Evolutionary conservation across 2,329 filamentous ascomycete species (phyloP).

Genomic region (Fusarium torulosum): DNA sequence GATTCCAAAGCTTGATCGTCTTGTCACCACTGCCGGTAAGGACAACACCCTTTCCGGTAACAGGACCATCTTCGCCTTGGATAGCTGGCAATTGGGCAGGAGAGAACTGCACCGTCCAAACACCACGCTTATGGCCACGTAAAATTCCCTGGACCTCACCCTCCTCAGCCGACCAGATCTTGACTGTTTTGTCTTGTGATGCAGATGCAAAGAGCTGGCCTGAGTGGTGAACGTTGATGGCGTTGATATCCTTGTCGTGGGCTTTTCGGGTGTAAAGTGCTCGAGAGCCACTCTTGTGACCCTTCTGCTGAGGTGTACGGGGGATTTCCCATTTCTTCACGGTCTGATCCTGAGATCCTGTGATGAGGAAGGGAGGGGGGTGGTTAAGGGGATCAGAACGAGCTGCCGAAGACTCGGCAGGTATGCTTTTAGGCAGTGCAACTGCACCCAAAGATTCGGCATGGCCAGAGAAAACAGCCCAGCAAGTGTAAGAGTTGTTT

Average conservation of each 20-base stretch:
- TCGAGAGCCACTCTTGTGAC: conserved; percentile 67
- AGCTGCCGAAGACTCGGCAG: conserved; percentile 76
- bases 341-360: conserved; percentile 94
- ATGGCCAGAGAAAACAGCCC: conserved; percentile 87
- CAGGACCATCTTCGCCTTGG: conserved; percentile 76
- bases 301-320: conserved; percentile 60
- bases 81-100: conserved; percentile 81
- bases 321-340: conserved; percentile 93
- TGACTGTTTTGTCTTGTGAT: conserved; percentile 95
- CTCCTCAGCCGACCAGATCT: conserved; percentile 93
- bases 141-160: conserved; percentile 93
- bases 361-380: conserved; percentile 86
- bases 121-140: conserved; percentile 91
- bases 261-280: conserved; percentile 92
- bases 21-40: conserved; percentile 96
- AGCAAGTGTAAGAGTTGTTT: conserved; percentile 81
- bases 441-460: conserved; percentile 95
- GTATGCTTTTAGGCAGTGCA: conserved; percentile 78
- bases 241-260: conserved; percentile 99
- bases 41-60: conserved; percentile 83
- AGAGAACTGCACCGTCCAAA: conserved; percentile 95
- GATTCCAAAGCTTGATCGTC: conserved; percentile 93
- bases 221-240: conserved; percentile 82
- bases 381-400: conserved; percentile 80
- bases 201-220: conserved; percentile 92